Evolutionary conservation across 1,284 basidiomycete species (phyloP), one percentile per base, ranked within the genome.

Genomic region (Leccinum solheimii): DNA sequence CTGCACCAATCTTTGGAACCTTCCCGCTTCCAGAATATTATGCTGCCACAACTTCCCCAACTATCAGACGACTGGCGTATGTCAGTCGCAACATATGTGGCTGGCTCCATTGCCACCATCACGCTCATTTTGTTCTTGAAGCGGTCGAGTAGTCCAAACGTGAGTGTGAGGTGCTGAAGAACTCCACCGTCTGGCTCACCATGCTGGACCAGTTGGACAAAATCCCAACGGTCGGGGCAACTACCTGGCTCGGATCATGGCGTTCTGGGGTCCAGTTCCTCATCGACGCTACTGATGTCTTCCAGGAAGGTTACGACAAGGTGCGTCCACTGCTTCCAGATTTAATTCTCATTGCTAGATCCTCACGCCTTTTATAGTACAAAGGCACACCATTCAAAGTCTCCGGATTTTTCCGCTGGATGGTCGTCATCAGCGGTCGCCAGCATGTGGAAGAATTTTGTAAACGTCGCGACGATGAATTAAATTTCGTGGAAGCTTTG

Each of bases 381-480:
- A 76, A 73, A 6, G 70, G 72, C 7, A 62, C 64, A 0, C 66
- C 73, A 5, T 83, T 82, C 74, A 82, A 82, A 62, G 63, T 85
- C 3, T 69, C 81, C 0, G 67, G 71, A 0, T 52, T 77, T 5
- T 67, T 72, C 19, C 64, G 66, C 53, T 84, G 82, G 82, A 62
- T 77, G 1, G 73, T 84, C 5, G 45, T 83, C 16, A 61, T 81
- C 1, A 75, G 69, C 32, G 76, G 74, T 8, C 70, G 66, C 0
- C 68, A 75, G 23, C 64, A 76, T 21, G 68, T 80, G 5, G 78
- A 82, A 5, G 82, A 84, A 27, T 50, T 84, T 10, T 70, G 75
- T 5, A 77, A 68, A 34, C 75, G 76, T 3, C 71, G 74, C 0
- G 80, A 81, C 21, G 76, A 80, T 36, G 64, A 66, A 30, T 10